phyloP scores from a whole-genome alignment of 441 rosid species.

The Populus hybrid region DNA sequence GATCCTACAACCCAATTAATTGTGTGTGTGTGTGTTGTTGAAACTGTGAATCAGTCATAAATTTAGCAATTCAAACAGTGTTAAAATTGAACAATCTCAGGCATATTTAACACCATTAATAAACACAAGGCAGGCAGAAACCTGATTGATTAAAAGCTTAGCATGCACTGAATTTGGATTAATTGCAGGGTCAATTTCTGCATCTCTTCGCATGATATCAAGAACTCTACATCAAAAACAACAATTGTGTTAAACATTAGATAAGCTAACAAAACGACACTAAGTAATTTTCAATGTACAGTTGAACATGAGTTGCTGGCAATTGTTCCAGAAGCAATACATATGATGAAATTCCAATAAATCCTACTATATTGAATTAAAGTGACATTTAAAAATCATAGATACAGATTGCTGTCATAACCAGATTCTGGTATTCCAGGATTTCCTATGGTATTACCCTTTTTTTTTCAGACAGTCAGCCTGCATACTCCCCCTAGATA shows the following conservation, averaged over 20 bases:
- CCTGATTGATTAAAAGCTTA: slow-evolving; percentile 76
- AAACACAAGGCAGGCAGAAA: slow-evolving; percentile 30
- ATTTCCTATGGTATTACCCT: not conserved
- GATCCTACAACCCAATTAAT: not conserved
- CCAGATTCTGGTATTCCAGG: not conserved
- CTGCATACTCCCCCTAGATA: not conserved
- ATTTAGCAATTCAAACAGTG: slow-evolving; percentile 8
- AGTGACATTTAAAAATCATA: not conserved
- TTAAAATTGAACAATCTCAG: not conserved
- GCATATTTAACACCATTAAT: slow-evolving; percentile 8
- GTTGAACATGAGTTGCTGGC: not conserved
- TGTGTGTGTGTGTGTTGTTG: not conserved
- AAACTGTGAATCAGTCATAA: not conserved
- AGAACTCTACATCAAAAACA: slow-evolving; percentile 59
- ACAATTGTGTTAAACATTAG: slow-evolving; percentile 22
- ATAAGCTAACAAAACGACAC: not conserved
- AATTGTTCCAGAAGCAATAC: slow-evolving; percentile 1
- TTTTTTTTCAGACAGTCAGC: not conserved
- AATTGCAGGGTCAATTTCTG: slow-evolving; percentile 61
- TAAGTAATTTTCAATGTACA: not conserved
- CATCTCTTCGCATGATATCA: slow-evolving; percentile 75
- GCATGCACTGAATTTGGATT: slow-evolving; percentile 61
- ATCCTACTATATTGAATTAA: not conserved
- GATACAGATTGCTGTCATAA: not conserved
- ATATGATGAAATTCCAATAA: not conserved